These are phyloP conservation scores for Chenopodium quinoa DNA, from an alignment of 148 eudicot genomes.

Conservation along the genomic window DNA sequence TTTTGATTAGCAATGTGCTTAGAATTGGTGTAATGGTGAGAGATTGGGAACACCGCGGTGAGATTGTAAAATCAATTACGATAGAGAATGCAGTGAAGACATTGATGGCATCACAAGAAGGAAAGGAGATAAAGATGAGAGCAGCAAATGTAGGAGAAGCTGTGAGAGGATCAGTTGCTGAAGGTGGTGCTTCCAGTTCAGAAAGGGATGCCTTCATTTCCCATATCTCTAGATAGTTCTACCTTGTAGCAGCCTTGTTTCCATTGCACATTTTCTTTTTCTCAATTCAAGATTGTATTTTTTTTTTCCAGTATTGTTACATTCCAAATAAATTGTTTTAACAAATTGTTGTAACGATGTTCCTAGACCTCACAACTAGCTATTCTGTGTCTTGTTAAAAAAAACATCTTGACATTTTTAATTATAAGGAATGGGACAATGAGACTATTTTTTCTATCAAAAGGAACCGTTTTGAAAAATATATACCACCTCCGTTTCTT, in stretches of 20 bases:
- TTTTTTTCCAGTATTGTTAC: neutral
- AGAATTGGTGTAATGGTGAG: constrained; percentile 35
- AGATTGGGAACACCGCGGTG: constrained; percentile 37
- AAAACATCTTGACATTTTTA: too few species aligned
- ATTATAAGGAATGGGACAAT: too few species aligned
- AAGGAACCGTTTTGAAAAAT: too few species aligned
- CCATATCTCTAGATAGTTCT: constrained; percentile 10
- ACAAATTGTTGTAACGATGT: too few species aligned
- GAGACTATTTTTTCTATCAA: too few species aligned
- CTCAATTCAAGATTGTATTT: too few species aligned
- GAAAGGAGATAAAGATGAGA: constrained; percentile 39
- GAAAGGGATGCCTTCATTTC: constrained; percentile 50
- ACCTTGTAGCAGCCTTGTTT: neutral
- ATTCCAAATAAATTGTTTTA: too few species aligned
- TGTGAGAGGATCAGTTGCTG: constrained; percentile 23
- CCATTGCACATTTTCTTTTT: neutral
- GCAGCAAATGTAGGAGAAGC: constrained; percentile 29
- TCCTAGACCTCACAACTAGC: too few species aligned
- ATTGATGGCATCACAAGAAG: constrained; percentile 45
- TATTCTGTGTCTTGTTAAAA: too few species aligned
- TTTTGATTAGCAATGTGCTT: constrained; percentile 35
- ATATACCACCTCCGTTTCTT: too few species aligned
- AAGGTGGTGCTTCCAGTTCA: constrained; percentile 38
- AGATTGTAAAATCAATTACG: constrained; percentile 20
- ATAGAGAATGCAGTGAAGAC: constrained; percentile 36